phyloP scores from a whole-genome alignment of 2,329 filamentous ascomycete genomes.

The Pseudocercospora fuligena region DNA sequence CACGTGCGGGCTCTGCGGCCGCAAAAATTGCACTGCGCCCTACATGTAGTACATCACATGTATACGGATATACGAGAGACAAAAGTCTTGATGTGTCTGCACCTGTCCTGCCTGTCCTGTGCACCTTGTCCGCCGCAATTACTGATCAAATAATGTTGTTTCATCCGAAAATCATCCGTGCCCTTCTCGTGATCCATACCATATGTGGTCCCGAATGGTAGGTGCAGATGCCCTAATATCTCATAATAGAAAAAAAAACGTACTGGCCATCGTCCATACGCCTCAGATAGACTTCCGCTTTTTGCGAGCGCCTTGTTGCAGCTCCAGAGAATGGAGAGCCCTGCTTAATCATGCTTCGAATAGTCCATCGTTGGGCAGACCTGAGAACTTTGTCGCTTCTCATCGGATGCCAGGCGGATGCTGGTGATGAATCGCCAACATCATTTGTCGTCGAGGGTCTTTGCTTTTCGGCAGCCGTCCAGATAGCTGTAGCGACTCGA shows the following conservation, averaged over 20 bases:
- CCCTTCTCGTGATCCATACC: neutral
- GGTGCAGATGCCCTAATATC: neutral
- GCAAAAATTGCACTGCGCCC: too few species aligned
- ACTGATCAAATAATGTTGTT: neutral
- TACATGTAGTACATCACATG: neutral
- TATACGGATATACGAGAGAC: neutral
- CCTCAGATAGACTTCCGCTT: neutral
- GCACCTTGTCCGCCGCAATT: neutral
- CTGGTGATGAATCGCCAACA: neutral
- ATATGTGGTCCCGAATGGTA: neutral
- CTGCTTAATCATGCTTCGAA: neutral
- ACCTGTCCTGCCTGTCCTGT: neutral
- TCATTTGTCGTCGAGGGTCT: neutral
- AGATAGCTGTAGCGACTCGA: neutral
- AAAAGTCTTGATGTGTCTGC: neutral
- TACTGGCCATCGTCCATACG: neutral
- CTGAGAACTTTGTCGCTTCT: neutral
- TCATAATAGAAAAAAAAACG: neutral
- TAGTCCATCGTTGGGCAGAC: neutral
- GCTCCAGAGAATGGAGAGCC: neutral
- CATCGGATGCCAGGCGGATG: neutral
- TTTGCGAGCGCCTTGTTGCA: neutral
- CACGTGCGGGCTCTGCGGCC: too few species aligned
- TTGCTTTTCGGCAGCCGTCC: neutral
- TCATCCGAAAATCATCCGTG: neutral